phyloP scores from a whole-genome alignment of 2,329 filamentous ascomycete species.

The Ceratocystis variospora region DNA sequence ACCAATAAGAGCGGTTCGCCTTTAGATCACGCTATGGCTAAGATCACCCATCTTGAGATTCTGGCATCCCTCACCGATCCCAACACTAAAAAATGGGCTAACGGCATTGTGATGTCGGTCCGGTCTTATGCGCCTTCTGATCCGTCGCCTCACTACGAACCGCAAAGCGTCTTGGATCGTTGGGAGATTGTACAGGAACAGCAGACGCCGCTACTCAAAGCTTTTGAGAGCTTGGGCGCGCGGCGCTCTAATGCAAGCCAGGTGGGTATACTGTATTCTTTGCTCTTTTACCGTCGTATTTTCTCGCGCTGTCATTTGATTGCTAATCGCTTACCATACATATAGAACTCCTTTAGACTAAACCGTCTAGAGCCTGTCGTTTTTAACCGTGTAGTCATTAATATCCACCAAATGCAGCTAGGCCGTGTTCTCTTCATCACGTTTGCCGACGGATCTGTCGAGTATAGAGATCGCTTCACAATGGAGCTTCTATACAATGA shows the following conservation, averaged over 20 bases:
- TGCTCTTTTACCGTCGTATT: not conserved
- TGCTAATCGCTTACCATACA: not conserved
- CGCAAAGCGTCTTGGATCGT: slow-evolving; percentile 61
- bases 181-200: slow-evolving; percentile 66
- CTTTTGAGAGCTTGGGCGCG: slow-evolving; percentile 59
- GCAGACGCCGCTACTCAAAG: slow-evolving; percentile 53
- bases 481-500: slow-evolving; percentile 56
- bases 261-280: not conserved
- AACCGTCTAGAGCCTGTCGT: slow-evolving; percentile 53
- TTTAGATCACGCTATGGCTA: slow-evolving; percentile 40
- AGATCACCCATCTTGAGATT: slow-evolving; percentile 62
- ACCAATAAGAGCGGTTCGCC: slow-evolving; percentile 30
- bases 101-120: slow-evolving; percentile 17
- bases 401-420: slow-evolving; percentile 53
- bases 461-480: slow-evolving; percentile 63
- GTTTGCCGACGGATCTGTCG: slow-evolving; percentile 67
- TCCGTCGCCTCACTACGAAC: slow-evolving; percentile 43
- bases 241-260: slow-evolving; percentile 36
- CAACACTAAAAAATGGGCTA: slow-evolving; percentile 34
- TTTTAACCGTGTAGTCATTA: slow-evolving; percentile 53
- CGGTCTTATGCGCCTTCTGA: slow-evolving; percentile 18
- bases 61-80: slow-evolving; percentile 52
- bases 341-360: slow-evolving; percentile 31
- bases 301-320: slow-evolving; percentile 19
- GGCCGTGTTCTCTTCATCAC: slow-evolving; percentile 58